Evolutionary conservation across 2,329 filamentous ascomycete species (phyloP), one percentile per base, ranked within the genome.

Genomic region (Zarea fungicola): DNA sequence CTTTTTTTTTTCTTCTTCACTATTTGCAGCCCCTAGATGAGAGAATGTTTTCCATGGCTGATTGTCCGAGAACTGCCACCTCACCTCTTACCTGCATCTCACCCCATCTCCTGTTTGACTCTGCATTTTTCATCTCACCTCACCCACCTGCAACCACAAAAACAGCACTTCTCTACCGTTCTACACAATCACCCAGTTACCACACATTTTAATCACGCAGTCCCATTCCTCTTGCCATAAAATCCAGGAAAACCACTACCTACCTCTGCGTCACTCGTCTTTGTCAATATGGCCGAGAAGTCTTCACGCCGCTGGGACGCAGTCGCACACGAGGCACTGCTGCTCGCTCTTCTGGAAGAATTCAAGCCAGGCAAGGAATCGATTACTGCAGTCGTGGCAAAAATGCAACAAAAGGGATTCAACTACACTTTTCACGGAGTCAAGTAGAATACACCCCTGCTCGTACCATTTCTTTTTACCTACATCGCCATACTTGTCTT

Each of bases 341-440:
- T 74, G 5, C 51, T 66, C 0, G 60, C 62, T 3, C 54, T 74
- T 4, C 52, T 71, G 9, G 62, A 68, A 1, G 59, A 65, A 39
- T 48, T 62, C 19, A 67, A 65, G 49, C 67, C 68, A 1, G 64
- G 40, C 46, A 62, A 63, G 46, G 60, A 60, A 0, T 28, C 65
- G 18, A 61, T 72, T 56, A 58, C 57, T 1, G 50, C 43, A 1
- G 62, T 72, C 26, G 58, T 65, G 0, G 52, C 55, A 31, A 57
- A 56, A 5, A 64, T 72, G 54, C 56, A 56, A 3, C 46, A 34
- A 8, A 62, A 61, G 49, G 72, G 70, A 10, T 72, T 69, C 32
- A 51, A 52, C 4, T 74, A 71, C 50, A 67, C 62, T 23, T 64
- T 55, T 23, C 60, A 62, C 48, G 71, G 69, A 39, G 67, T 70